These are phyloP conservation scores for Calamus simplicifolius DNA, from an alignment of 176 grass and related monocot species.

Conservation along the genomic window DNA sequence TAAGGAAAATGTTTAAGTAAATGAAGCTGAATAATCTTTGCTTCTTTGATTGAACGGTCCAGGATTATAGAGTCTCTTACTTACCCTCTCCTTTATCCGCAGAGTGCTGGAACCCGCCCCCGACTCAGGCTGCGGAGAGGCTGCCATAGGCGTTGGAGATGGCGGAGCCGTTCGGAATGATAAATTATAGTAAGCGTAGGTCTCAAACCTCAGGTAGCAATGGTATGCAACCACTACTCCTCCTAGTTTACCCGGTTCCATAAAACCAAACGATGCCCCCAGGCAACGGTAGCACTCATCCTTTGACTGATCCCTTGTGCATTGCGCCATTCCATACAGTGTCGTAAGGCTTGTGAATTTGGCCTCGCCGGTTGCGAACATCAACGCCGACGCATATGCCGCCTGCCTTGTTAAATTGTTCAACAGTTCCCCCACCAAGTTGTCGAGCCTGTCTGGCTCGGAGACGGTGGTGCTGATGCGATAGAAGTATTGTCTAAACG, in stretches of 20 bases:
- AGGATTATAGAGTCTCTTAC: too few species aligned
- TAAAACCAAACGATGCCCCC: too few species aligned
- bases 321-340: constrained; percentile 1
- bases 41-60: too few species aligned
- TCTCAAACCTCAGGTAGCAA: neutral
- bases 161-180: neutral
- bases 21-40: too few species aligned
- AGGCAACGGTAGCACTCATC: neutral
- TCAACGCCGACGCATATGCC: neutral
- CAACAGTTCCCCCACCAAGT: neutral
- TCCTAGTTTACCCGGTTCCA: too few species aligned
- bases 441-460: neutral
- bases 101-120: too few species aligned
- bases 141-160: too few species aligned
- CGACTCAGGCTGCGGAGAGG: too few species aligned
- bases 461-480: neutral
- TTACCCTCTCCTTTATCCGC: too few species aligned
- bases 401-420: neutral
- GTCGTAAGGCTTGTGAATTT: neutral
- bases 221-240: neutral
- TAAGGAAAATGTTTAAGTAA: too few species aligned
- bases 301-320: neutral
- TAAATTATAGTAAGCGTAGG: neutral
- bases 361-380: neutral
- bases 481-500: rapidly evolving